A percentile compares a stretch with the other conserved stretches of the same genome.
These are phyloP conservation scores for Russula sp. DNA, from an alignment of 768 basidiomycete genomes.

Conservation along the genomic window DNA sequence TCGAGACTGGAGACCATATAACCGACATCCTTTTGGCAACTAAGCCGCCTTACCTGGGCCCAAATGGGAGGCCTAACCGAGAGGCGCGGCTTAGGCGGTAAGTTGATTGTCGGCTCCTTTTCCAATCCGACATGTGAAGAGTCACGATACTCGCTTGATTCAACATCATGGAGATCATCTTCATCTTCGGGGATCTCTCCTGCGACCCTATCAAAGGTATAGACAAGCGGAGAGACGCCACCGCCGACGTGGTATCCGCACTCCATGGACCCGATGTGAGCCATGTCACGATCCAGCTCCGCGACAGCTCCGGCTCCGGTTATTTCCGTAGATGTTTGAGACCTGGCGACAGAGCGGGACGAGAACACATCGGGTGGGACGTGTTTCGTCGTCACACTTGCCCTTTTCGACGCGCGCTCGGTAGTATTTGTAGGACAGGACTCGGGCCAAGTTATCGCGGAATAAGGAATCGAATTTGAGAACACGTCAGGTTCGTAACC, in stretches of 20 bases:
- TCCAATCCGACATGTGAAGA: background rate
- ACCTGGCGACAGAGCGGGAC: background rate
- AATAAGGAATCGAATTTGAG: background rate
- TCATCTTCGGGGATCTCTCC: background rate
- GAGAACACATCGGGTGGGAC: background rate
- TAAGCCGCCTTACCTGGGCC: constrained; percentile 36
- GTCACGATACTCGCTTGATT: background rate
- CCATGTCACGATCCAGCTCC: background rate
- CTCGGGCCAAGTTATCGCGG: background rate
- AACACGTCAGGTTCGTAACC: background rate
- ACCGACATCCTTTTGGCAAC: background rate
- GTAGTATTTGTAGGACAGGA: background rate
- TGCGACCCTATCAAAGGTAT: background rate
- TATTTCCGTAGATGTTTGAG: background rate
- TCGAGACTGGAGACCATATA: constrained; percentile 48
- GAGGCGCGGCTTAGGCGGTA: constrained; percentile 26
- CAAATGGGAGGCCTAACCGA: constrained; percentile 36
- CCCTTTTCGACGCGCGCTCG: background rate
- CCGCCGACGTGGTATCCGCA: background rate
- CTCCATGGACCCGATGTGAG: background rate
- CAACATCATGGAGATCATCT: background rate
- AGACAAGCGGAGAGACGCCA: background rate
- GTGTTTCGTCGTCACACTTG: background rate
- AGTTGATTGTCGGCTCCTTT: background rate
- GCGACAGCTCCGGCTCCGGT: background rate